phyloP scores from a whole-genome alignment of 345 rosid genomes.

The Aurinia saxatilis region DNA sequence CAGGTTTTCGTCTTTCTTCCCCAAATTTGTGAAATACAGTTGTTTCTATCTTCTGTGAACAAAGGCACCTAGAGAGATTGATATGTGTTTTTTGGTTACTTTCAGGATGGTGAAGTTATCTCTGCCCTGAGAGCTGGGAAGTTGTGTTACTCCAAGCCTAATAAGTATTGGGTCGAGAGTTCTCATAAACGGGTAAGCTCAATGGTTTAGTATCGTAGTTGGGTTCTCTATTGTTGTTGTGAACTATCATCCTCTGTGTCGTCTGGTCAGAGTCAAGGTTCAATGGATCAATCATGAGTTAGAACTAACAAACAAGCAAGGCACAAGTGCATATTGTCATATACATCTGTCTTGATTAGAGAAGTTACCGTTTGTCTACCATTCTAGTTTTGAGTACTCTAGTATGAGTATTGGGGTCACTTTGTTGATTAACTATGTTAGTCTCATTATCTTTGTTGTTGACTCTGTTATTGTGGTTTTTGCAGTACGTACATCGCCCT shows the following conservation, averaged over 20 bases:
- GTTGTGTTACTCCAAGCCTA: slow-evolving; percentile 54
- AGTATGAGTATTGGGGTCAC: not conserved
- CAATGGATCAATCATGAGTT: not conserved
- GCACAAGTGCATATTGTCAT: not conserved
- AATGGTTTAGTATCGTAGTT: not conserved
- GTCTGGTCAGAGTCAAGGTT: not conserved
- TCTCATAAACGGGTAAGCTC: slow-evolving; percentile 76
- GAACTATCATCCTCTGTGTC: not conserved
- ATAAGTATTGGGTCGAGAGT: slow-evolving; percentile 38
- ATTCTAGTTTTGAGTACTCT: not conserved
- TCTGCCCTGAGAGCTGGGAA: slow-evolving; percentile 71
- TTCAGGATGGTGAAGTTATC: slow-evolving; percentile 62
- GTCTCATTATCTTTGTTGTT: slow-evolving; percentile 5
- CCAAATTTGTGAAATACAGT: too few relatives aligned
- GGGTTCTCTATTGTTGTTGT: not conserved
- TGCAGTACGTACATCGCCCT: slow-evolving; percentile 63
- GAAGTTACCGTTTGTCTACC: not conserved
- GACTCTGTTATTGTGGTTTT: slow-evolving; percentile 18
- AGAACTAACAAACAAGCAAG: not conserved
- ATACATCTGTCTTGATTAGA: not conserved
- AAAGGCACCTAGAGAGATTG: not conserved
- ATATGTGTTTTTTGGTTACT: slow-evolving; percentile 3
- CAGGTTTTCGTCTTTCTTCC: slow-evolving; percentile 39
- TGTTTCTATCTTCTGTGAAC: not conserved
- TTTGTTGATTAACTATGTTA: not conserved